Conservation (phyloP, 192 early-diverging fungal species). For the Powellomyces hirtus region DNA sequence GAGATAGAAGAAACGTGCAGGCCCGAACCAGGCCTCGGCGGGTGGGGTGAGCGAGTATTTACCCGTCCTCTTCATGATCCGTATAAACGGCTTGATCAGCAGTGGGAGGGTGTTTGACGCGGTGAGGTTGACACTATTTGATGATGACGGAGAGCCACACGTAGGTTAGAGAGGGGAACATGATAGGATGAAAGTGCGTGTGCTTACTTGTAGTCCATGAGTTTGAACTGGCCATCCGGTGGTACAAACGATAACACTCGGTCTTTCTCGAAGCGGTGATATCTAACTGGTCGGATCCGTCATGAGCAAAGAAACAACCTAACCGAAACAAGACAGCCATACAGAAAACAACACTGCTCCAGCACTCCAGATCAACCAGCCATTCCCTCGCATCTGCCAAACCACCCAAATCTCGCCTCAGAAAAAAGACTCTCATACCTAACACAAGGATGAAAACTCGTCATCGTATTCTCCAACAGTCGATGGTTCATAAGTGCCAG, state of each 20-base stretch:
- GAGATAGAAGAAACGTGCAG: neutral
- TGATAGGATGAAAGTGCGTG: too few species aligned
- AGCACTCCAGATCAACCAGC: too few species aligned
- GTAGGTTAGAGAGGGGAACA: too few species aligned
- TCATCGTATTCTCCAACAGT: slow-evolving; percentile 68
- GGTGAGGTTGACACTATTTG: slow-evolving; percentile 56
- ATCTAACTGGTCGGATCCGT: slow-evolving; percentile 25
- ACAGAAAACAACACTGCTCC: too few species aligned
- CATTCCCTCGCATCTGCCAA: too few species aligned
- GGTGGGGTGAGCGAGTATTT: slow-evolving; percentile 6
- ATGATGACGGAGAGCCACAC: neutral
- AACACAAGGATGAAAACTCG: slow-evolving; percentile 88
- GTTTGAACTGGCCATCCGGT: slow-evolving; percentile 87
- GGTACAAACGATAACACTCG: slow-evolving; percentile 85
- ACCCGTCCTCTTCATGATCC: slow-evolving; percentile 57
- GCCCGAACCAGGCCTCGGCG: too few species aligned
- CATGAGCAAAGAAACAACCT: neutral
- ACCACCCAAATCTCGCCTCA: too few species aligned
- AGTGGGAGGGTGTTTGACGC: slow-evolving; percentile 57
- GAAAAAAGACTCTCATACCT: too few species aligned
- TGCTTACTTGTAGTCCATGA: slow-evolving; percentile 70
- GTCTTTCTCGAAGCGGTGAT: slow-evolving; percentile 77
- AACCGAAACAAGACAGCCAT: too few species aligned
- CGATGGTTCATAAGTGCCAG: slow-evolving; percentile 69
- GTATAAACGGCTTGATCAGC: slow-evolving; percentile 61